Base-by-base conservation (phyloP, 176 grass and related monocot genomes). In the Melocanna baccifera region DNA sequence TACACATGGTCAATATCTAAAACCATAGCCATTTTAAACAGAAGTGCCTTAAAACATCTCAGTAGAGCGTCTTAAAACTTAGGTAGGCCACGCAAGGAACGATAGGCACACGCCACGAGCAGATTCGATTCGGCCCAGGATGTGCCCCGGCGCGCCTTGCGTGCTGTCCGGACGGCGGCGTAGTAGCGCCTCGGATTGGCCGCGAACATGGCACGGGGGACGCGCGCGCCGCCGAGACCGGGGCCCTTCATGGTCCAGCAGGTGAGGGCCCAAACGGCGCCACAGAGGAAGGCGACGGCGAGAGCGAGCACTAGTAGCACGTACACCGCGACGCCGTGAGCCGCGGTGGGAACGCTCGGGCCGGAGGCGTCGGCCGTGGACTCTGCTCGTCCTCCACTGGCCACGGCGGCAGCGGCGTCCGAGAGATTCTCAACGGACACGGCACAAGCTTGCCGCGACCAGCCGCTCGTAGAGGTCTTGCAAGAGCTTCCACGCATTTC, bases 221-320 rank as follows among this genome's bases (percentile, higher is more conserved):
- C 15, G 32, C 78, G 83, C 25, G 46, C 56, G 7, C 88, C 78
- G 55, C 72, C 57, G 65, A 86, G 77, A 36, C 84, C 79, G 4
- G 78, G 83, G 0, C 0, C 79, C 78, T 86, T 90, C 88, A 90
- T 90, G 9, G 73, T 83, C 9, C 82, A 40, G 76, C 68, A 79
- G 75, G 81, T 84, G 58, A 88, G 75, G 1, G 87, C 81, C 11
- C 81, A 84, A 19, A 58, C 75, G 57, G 19, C 81, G 81, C 87
- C 87, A 6, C 74, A 39, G 68, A 88, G 0, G 68, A 88, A 88
- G 9, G 59, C 57, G 5, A n/a, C 26, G 37, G 67, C 67, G 13
- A 88, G 67, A 28, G 9, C 13, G 0, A 66, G 26, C 37, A 34
- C 57, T 12, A 79, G 58, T 19, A 77, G 7, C 14, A 9, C 58